phyloP scores from a whole-genome alignment of 805 yeast species.

The Blastobotrys mokoenaii region DNA sequence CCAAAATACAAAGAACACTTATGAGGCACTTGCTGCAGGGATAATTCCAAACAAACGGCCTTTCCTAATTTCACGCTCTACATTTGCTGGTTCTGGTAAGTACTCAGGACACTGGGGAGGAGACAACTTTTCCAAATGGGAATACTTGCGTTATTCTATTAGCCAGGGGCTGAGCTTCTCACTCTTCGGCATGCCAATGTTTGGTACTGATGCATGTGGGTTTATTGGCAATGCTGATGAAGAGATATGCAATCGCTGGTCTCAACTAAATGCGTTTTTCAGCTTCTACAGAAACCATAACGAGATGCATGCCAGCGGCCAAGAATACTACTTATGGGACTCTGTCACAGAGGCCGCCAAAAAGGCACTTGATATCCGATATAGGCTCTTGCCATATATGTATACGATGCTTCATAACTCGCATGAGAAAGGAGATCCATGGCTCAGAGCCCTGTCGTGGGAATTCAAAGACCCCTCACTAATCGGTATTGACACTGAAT shows the following conservation, averaged over 20 bases:
- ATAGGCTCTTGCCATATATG: constrained; percentile 64
- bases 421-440: constrained; percentile 53
- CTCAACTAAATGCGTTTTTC: constrained; percentile 31
- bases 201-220: constrained; percentile 95
- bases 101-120: constrained; percentile 95
- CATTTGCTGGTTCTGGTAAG: constrained; percentile 82
- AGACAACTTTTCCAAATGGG: constrained; percentile 90
- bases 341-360: constrained; percentile 30
- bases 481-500: constrained; percentile 68
- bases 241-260: constrained; percentile 45
- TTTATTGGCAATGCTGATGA: constrained; percentile 75
- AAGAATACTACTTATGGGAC: constrained; percentile 30
- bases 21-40: constrained; percentile 49
- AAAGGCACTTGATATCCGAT: constrained; percentile 63
- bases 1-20: constrained; percentile 70
- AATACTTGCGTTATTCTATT: constrained; percentile 60
- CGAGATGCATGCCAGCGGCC: constrained; percentile 21
- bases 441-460: constrained; percentile 35
- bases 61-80: constrained; percentile 75
- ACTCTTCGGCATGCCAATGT: constrained; percentile 76
- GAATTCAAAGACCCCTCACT: constrained; percentile 29
- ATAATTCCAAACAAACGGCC: constrained; percentile 51
- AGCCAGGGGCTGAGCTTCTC: constrained; percentile 81
- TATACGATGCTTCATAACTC: constrained; percentile 72
- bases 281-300: constrained; percentile 32